These are phyloP conservation scores for Dovyalis caffra DNA, from an alignment of 345 rosid genomes.

Conservation along the genomic window DNA sequence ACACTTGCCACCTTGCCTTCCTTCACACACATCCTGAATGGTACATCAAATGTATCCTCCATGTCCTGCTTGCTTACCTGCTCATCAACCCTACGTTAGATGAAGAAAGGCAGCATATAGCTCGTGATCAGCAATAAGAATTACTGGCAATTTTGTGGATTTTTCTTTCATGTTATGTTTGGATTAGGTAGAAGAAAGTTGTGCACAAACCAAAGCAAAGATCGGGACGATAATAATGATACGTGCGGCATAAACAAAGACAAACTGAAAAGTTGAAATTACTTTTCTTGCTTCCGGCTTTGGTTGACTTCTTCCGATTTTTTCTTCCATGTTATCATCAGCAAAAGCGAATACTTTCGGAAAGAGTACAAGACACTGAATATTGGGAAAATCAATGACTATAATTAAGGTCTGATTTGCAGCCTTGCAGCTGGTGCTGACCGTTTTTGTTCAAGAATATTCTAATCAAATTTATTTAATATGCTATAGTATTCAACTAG, in stretches of 20 bases:
- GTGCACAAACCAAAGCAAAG: not conserved
- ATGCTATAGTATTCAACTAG: no score
- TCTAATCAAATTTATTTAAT: not conserved
- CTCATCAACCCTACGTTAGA: not conserved
- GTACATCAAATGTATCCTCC: constrained; percentile 35
- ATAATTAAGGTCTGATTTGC: not conserved
- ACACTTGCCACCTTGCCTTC: constrained; percentile 35
- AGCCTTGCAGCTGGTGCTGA: not conserved
- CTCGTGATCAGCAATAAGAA: not conserved
- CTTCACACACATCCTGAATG: constrained; percentile 29
- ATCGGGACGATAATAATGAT: not conserved
- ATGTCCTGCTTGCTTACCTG: constrained; percentile 38
- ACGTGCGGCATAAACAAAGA: not conserved
- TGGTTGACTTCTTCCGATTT: no score
- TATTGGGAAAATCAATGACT: not conserved
- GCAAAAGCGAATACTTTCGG: not conserved
- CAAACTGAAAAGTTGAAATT: not conserved
- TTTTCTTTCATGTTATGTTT: not conserved
- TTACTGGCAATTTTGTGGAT: not conserved
- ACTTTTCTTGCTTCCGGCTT: not conserved
- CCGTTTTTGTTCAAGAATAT: not conserved
- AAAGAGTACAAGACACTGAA: not conserved
- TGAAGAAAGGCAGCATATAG: not conserved
- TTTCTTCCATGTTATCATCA: not conserved
- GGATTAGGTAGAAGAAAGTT: not conserved